Evolutionary conservation across 2,329 filamentous ascomycete species (phyloP), one percentile per base, ranked within the genome.

Genomic region (Cadophora malorum): DNA sequence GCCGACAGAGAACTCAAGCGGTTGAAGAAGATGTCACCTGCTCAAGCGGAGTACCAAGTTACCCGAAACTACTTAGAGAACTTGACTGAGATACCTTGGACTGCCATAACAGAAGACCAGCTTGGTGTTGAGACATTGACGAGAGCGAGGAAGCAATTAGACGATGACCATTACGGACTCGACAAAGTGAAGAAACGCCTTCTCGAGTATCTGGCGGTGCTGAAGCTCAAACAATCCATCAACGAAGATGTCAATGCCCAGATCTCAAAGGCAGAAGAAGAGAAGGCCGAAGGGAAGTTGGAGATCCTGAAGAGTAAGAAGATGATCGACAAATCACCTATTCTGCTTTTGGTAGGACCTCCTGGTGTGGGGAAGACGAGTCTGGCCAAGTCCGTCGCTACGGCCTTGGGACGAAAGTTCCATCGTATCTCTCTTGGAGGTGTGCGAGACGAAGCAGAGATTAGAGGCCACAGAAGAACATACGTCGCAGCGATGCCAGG

Each of bases 401-500:
- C 92, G 19, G 94, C 96, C 1, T 85, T 99, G 12, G 95, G 95
- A 19, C 90, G 96, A 71, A 97, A 97, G 79, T 99, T 99, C 79
- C 95, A 99, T 79, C 90, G 96, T 56, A 97, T 99, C 74, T 98
- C 96, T 3, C 89, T 99, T 4, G 96, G 96, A 69, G 96, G 96
- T 74, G 95, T 99, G 3, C 86, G 96, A 65, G 96, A 99, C 76
- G 96, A 99, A 79, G 96, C 96, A 19, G 96, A 99, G 81, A 98
- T 99, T 69, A 88, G 96, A 68, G 96, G 96, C 10, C 96, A 99
- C 80, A 88, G 96, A 66, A 87, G 96, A 74, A 99, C 96, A 0
- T 99, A 99, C 77, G 96, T 99, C 67, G 96, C 96, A 25, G 96
- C 96, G n/a, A 97, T 99, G 95, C 96, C 96, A 10, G 96, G 96